Percentiles rank a stretch among this genome's conserved stretches.
Conservation (phyloP, 148 eudicot genomes). For the Spergularia bocconei region DNA sequence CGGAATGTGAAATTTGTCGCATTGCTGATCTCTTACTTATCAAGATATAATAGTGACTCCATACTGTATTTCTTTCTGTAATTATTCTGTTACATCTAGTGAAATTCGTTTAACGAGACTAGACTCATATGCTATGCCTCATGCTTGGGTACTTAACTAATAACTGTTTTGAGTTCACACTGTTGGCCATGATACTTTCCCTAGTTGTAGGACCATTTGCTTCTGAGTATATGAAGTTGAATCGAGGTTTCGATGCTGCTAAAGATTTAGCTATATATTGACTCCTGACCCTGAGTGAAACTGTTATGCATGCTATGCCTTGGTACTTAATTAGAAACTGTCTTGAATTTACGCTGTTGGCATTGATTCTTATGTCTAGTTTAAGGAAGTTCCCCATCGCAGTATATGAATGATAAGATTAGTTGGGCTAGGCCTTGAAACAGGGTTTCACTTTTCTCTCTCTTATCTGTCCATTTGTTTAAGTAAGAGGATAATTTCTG, state of each 20-base stretch:
- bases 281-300: not conserved
- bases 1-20: not conserved
- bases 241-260: not conserved
- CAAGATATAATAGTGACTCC: too few species aligned
- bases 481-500: not conserved
- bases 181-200: too few species aligned
- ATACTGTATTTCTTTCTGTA: too few species aligned
- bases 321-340: not conserved
- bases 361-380: not conserved
- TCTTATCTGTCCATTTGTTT: slow-evolving; percentile 5
- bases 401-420: not conserved
- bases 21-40: too few species aligned
- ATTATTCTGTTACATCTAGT: too few species aligned
- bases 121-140: too few species aligned
- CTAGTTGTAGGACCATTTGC: too few species aligned
- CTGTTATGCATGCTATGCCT: not conserved
- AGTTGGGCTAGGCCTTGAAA: not conserved
- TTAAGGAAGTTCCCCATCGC: not conserved
- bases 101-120: too few species aligned
- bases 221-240: not conserved
- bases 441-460: not conserved
- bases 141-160: too few species aligned
- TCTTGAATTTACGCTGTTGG: not conserved
- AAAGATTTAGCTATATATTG: not conserved
- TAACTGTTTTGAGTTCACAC: too few species aligned